These are phyloP conservation scores for Trichophyton simii DNA, from an alignment of 2,329 filamentous ascomycete genomes.

Conservation along the genomic window DNA sequence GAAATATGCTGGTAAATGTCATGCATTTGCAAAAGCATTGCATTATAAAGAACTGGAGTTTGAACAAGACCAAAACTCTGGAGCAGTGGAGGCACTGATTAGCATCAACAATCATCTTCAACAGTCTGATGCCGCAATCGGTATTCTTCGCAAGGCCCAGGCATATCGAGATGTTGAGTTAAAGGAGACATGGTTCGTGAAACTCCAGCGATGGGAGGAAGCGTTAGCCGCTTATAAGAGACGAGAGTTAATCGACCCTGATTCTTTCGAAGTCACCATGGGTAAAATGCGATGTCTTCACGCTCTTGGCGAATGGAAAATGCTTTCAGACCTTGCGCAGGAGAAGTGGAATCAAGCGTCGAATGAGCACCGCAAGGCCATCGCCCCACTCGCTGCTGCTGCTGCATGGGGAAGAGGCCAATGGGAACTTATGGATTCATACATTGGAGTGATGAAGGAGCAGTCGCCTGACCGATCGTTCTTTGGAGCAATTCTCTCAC, in stretches of 20 bases:
- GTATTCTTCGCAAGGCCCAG: conserved; percentile 91
- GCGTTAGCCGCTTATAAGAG: conserved; percentile 69
- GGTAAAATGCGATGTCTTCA: conserved; percentile 98
- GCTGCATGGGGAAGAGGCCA: conserved; percentile 94
- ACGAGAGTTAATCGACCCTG: conserved; percentile 60
- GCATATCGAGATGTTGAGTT: conserved; percentile 91
- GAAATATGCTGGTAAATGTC: conserved; percentile 88
- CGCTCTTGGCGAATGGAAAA: conserved; percentile 93
- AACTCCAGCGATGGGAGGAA: conserved; percentile 95
- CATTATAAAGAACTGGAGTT: conserved; percentile 99
- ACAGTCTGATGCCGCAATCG: conserved; percentile 95
- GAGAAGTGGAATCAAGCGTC: conserved; percentile 89
- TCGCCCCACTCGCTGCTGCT: conserved; percentile 85
- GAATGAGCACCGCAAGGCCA: conserved; percentile 73
- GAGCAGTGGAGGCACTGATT: conserved; percentile 90
- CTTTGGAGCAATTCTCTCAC: conserved; percentile 88
- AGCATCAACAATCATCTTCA: conserved; percentile 99
- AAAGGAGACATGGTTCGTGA: conserved; percentile 98
- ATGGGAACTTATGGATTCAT: conserved; percentile 98
- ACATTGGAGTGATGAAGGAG: conserved; percentile 87
- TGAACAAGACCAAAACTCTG: conserved; percentile 89
- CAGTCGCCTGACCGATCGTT: conserved; percentile 90
- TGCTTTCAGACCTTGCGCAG: conserved; percentile 73
- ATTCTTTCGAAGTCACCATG: conserved; percentile 92
- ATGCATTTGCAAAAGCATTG: conserved; percentile 93